Evolutionary conservation across 2,329 filamentous ascomycete species (phyloP), one percentile per base, ranked within the genome.

Genomic region (Venturia effusa): DNA sequence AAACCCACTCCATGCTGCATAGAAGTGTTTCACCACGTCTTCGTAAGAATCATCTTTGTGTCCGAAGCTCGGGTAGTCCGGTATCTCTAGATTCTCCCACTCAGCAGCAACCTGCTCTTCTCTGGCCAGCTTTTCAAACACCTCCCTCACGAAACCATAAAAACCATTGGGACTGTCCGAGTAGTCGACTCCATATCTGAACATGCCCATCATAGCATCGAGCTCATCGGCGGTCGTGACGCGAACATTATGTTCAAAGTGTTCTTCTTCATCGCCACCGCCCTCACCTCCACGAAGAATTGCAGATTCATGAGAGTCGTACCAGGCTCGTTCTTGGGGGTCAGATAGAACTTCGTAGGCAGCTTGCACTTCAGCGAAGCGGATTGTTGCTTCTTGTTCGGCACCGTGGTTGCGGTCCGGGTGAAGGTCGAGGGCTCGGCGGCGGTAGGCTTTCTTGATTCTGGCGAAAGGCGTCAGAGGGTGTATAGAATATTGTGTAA

Each of bases 331-430:
- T 74, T 99, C 94, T 73, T 99, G 93, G 13, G 92, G 87, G 74
- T 99, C 94, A 1, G 92, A 96, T 0, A 99, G 83, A n/a, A 99
- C 85, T 74, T 97, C 91, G 74, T 99, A 96, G 59, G 94, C 94
- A 41, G 92, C 84, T 74, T 97, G 93, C 34, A 97, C 83, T 72
- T 97, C 92, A 61, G 94, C 92, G 73, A 99, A 99, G 62, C 87
- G 85, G 68, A 81, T 84, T 1, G 94, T 99, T 2, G 93, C 87
- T 67, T 86, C 84, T 70, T 95, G 91, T 66, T 88, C 87, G 71
- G 97, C 88, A 70, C 89, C 88, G 73, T 89, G 88, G 75, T 99
- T 99, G 69, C 92, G 89, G 76, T 99, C 94, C 0, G 94, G 94
- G 74, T 99, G 94, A 11, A 97, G 81, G 74, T 97, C 92, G 60